These are phyloP conservation scores for Xylaria hypoxylon DNA, from an alignment of 2,329 filamentous ascomycete genomes.

Conservation along the genomic window DNA sequence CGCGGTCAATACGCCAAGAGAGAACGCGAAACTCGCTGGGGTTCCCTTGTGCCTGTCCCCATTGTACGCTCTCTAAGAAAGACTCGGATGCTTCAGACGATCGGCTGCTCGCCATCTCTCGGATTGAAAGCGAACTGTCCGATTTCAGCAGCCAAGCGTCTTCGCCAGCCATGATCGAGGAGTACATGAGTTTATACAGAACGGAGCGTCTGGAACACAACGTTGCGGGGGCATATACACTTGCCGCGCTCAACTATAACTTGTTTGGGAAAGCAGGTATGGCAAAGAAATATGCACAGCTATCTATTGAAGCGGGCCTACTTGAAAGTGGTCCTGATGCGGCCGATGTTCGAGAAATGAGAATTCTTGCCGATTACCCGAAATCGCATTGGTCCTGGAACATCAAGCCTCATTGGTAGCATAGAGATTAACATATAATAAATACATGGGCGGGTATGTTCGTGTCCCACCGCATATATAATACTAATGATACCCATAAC, in stretches of 20 bases:
- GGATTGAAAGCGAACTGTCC: slow-evolving; percentile 46
- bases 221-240: slow-evolving; percentile 54
- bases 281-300: slow-evolving; percentile 51
- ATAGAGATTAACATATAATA: no score
- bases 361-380: slow-evolving; percentile 48
- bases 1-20: slow-evolving; percentile 46
- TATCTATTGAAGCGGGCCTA: slow-evolving; percentile 51
- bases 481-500: no score
- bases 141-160: slow-evolving; percentile 33
- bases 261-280: slow-evolving; percentile 47
- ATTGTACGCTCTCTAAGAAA: slow-evolving; percentile 48
- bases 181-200: slow-evolving; percentile 51
- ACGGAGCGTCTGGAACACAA: slow-evolving; percentile 54
- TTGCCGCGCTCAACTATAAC: slow-evolving; percentile 55
- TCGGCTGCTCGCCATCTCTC: slow-evolving; percentile 47
- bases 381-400: slow-evolving; percentile 48
- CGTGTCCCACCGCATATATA: no score
- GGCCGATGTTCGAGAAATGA: slow-evolving; percentile 51
- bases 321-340: slow-evolving; percentile 54
- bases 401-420: slow-evolving; percentile 19
- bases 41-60: slow-evolving; percentile 55
- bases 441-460: no score
- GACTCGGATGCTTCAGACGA: slow-evolving; percentile 48
- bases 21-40: slow-evolving; percentile 52
- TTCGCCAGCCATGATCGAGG: slow-evolving; percentile 48